Evolutionary conservation across 495 filamentous ascomycete species (phyloP).

Genomic region (Sphaerosporella brunnea): DNA sequence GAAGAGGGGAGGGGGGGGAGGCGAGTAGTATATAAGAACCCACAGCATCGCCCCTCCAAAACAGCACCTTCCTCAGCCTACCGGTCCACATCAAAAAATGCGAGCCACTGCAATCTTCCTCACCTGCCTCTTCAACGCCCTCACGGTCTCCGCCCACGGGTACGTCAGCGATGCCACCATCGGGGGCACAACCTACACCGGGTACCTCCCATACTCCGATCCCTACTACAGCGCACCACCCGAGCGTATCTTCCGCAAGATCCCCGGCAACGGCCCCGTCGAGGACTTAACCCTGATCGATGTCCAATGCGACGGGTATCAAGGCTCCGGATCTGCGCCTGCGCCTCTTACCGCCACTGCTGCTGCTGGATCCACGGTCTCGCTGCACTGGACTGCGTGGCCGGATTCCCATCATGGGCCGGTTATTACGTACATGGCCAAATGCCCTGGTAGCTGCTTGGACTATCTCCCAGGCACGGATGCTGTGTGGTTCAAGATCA

Average conservation of each 20-base stretch:
- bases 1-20: too few species aligned
- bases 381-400: conserved; percentile 41
- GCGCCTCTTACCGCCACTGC: conserved; percentile 37
- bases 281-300: conserved; percentile 32
- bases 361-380: conserved; percentile 38
- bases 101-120: too few species aligned
- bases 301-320: conserved; percentile 33
- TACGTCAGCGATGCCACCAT: conserved; percentile 38
- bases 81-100: too few species aligned
- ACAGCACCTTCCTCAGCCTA: too few species aligned
- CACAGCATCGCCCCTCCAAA: too few species aligned
- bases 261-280: conserved; percentile 36
- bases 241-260: conserved; percentile 31
- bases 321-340: conserved; percentile 32
- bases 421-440: conserved; percentile 36
- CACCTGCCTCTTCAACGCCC: conserved; percentile 18
- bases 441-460: conserved; percentile 45
- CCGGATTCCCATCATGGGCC: conserved; percentile 15
- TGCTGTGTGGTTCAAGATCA: conserved; percentile 46
- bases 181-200: conserved; percentile 27
- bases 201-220: conserved; percentile 29
- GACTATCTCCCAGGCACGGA: conserved; percentile 36
- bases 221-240: conserved; percentile 33
- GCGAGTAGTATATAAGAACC: too few species aligned
- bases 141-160: conserved; percentile 43